These are phyloP conservation scores for Wickerhamia fluorescens DNA, from an alignment of 805 yeast species.

Conservation along the genomic window DNA sequence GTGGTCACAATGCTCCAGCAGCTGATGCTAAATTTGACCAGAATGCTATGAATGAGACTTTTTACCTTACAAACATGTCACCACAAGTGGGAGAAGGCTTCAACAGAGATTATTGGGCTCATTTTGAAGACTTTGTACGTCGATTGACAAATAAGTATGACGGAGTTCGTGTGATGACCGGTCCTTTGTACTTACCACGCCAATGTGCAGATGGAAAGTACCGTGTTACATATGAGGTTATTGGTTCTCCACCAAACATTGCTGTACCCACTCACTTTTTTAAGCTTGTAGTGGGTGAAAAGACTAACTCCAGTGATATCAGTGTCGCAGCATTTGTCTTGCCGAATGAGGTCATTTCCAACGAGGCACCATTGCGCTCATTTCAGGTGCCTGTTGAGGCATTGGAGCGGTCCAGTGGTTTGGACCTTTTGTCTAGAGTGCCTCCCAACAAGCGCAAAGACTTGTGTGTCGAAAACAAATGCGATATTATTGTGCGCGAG, in stretches of 20 bases:
- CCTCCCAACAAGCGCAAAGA: slow-evolving; percentile 50
- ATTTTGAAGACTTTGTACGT: slow-evolving; percentile 83
- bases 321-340: slow-evolving; percentile 90
- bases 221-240: slow-evolving; percentile 81
- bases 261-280: slow-evolving; percentile 98
- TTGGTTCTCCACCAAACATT: slow-evolving; percentile 92
- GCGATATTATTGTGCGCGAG: slow-evolving; percentile 77
- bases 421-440: slow-evolving; percentile 67
- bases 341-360: slow-evolving; percentile 79
- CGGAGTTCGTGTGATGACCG: slow-evolving; percentile 82
- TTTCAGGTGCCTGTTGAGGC: slow-evolving; percentile 91
- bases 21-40: slow-evolving; percentile 93
- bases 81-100: slow-evolving; percentile 98
- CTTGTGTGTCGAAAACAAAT: slow-evolving; percentile 73
- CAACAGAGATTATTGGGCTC: slow-evolving; percentile 97
- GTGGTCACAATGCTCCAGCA: slow-evolving; percentile 98
- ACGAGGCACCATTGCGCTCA: slow-evolving; percentile 57
- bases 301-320: slow-evolving; percentile 33
- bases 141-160: slow-evolving; percentile 65
- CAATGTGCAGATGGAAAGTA: slow-evolving; percentile 76
- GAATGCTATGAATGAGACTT: slow-evolving; percentile 91
- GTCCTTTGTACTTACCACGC: slow-evolving; percentile 86
- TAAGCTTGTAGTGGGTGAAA: slow-evolving; percentile 84
- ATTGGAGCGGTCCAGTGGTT: slow-evolving; percentile 78
- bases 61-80: slow-evolving; percentile 79